These are phyloP conservation scores for Anaeromyces robustus DNA, from an alignment of 192 early-diverging fungal species.

Conservation along the genomic window DNA sequence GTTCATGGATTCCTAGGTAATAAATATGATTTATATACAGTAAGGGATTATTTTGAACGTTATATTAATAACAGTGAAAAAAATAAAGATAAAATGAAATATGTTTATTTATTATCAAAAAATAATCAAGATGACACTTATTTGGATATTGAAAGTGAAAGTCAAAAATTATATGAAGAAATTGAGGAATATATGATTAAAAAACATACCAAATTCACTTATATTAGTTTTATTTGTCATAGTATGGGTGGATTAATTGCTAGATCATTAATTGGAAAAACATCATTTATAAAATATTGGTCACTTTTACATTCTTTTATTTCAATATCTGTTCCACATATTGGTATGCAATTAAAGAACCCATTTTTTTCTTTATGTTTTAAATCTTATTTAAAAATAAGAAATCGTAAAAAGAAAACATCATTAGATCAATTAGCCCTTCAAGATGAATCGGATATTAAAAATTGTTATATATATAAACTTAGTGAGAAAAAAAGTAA, in stretches of 20 bases:
- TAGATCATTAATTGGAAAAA: background rate
- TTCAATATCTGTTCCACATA: background rate
- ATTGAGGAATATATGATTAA: background rate
- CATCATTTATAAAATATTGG: background rate
- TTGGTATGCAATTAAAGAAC: background rate
- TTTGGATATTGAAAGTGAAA: background rate
- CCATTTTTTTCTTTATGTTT: background rate
- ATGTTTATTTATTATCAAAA: background rate
- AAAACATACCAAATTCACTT: background rate
- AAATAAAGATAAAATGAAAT: background rate
- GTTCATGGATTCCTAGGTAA: background rate
- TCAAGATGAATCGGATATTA: background rate
- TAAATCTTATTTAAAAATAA: background rate
- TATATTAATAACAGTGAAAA: background rate
- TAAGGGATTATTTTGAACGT: background rate
- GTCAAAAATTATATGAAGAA: background rate
- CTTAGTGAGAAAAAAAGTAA: background rate
- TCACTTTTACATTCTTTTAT: background rate
- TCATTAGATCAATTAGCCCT: background rate
- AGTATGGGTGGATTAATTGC: background rate
- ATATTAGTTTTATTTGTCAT: background rate
- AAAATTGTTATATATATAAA: background rate
- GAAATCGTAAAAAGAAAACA: background rate
- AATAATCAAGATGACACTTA: background rate
- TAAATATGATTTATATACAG: background rate